Conservation (phyloP, 1,284 basidiomycete species). For the Xerocomus amazonicus region DNA sequence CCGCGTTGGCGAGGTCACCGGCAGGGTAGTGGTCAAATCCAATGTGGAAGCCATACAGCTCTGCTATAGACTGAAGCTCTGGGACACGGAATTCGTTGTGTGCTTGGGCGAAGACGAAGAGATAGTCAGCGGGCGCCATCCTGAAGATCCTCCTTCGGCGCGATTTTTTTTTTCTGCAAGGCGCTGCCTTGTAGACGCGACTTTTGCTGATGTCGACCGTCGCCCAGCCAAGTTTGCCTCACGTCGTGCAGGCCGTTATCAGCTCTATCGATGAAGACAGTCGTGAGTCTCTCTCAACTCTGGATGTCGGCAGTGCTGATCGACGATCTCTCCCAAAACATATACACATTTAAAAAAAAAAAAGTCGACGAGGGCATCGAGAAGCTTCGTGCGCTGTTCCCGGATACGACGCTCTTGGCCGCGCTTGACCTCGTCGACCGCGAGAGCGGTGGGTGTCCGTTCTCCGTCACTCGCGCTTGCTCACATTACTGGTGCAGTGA, state of each 20-base stretch:
- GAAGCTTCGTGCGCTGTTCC: conserved; percentile 53
- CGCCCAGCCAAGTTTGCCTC: conserved; percentile 13
- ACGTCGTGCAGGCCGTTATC: conserved; percentile 30
- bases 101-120: conserved; percentile 75
- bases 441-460: conserved; percentile 47
- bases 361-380: conserved; percentile 56
- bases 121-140: conserved; percentile 45
- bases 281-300: conserved; percentile 16
- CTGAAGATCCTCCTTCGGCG: background rate
- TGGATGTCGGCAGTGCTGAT: conserved; percentile 7
- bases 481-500: conserved; percentile 41
- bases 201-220: conserved; percentile 13
- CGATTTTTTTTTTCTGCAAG: no score
- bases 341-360: background rate
- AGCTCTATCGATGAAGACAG: conserved; percentile 30
- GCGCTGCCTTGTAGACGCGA: background rate
- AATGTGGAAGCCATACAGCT: conserved; percentile 60
- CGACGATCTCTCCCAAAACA: background rate
- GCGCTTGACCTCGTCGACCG: conserved; percentile 72
- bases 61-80: conserved; percentile 69
- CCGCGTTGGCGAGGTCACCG: conserved; percentile 39
- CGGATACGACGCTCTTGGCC: conserved; percentile 58
- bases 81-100: conserved; percentile 81
- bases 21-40: conserved; percentile 37
- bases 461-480: background rate